A percentile compares a stretch with the other conserved stretches of the same genome.
phyloP scores from a whole-genome alignment of 2,329 filamentous ascomycete species.

The Colletotrichum coccodes region DNA sequence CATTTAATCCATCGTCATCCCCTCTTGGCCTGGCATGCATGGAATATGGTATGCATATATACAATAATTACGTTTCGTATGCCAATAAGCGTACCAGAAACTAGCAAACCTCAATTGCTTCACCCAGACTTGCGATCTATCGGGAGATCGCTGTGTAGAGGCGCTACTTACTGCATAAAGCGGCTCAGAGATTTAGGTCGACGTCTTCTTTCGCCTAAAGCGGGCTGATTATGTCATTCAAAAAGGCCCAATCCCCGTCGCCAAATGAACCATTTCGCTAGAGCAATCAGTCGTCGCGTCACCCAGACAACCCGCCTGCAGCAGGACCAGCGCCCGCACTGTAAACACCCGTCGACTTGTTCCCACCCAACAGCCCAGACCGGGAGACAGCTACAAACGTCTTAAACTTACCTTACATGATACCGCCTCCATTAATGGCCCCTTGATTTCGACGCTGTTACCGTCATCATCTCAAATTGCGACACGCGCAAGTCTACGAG shows the following conservation, averaged over 20 bases:
- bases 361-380: background rate
- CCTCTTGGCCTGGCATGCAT: background rate
- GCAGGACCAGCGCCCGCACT: slow-evolving; percentile 6
- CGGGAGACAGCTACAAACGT: slow-evolving; percentile 12
- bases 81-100: background rate
- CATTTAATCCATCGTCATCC: background rate
- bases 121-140: background rate
- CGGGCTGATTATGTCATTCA: slow-evolving; percentile 25
- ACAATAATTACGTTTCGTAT: background rate
- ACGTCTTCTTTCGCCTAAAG: background rate
- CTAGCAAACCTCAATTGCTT: background rate
- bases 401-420: slow-evolving; percentile 12
- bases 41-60: background rate
- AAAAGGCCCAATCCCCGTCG: slow-evolving; percentile 11
- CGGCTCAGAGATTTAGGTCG: background rate
- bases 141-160: slow-evolving; percentile 6
- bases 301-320: slow-evolving; percentile 25
- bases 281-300: slow-evolving; percentile 15
- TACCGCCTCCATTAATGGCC: slow-evolving; percentile 20
- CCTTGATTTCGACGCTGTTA: slow-evolving; percentile 3
- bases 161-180: slow-evolving; percentile 8
- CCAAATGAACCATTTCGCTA: slow-evolving; percentile 29
- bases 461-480: background rate
- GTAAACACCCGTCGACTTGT: slow-evolving; percentile 26
- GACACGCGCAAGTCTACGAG: slow-evolving; percentile 1